Conservation (phyloP, 139 green algal genomes). For the Chlorella sp. region DNA sequence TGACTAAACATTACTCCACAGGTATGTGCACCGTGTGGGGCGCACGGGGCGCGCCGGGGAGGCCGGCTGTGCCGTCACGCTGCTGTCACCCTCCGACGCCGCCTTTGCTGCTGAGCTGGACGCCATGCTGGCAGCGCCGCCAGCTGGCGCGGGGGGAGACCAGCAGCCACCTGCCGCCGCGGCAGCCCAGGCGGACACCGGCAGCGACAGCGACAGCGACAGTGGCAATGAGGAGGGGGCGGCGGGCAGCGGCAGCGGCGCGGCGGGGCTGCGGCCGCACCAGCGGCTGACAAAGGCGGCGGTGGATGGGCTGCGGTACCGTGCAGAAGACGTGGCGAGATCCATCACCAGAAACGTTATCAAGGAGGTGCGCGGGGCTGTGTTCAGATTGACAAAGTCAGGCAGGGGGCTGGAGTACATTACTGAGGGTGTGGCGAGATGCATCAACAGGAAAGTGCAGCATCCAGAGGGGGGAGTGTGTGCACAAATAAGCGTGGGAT, state of each 20-base stretch:
- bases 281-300: slow-evolving; percentile 55
- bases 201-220: slow-evolving; percentile 51
- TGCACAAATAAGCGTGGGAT: no score
- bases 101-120: slow-evolving; percentile 41
- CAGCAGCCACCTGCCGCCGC: slow-evolving; percentile 55
- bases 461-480: no score
- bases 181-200: slow-evolving; percentile 63
- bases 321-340: slow-evolving; percentile 84
- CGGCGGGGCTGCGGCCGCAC: slow-evolving; percentile 53
- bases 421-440: no score
- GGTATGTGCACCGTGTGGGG: slow-evolving; percentile 92
- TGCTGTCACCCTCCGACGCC: slow-evolving; percentile 52
- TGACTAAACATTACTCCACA: no score
- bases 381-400: no score
- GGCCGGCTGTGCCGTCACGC: slow-evolving; percentile 67
- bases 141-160: slow-evolving; percentile 33
- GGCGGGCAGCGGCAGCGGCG: background rate
- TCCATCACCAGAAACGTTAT: slow-evolving; percentile 80
- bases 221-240: background rate
- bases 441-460: no score
- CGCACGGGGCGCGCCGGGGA: slow-evolving; percentile 90
- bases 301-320: slow-evolving; percentile 79
- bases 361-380: slow-evolving; percentile 73
- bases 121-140: slow-evolving; percentile 7
- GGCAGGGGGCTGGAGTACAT: no score